Conservation (phyloP, 805 yeast species). For the Ogataea salicorniae region DNA sequence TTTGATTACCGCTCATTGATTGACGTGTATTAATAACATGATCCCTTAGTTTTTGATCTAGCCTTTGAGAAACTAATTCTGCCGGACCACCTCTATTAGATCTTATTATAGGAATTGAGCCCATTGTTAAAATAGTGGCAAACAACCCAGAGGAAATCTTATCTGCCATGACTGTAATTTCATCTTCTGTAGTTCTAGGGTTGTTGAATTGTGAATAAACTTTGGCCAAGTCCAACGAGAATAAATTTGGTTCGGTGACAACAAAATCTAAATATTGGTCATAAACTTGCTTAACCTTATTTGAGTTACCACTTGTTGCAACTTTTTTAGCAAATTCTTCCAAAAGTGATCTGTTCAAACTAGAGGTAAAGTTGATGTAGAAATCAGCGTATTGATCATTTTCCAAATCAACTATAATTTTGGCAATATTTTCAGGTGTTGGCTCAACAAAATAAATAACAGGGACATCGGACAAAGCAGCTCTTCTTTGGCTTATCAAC, state of each 20-base stretch:
- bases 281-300: conserved; percentile 76
- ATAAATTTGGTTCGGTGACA: conserved; percentile 89
- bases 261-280: conserved; percentile 92
- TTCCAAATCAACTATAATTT: conserved; percentile 67
- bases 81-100: conserved; percentile 94
- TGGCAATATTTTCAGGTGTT: conserved; percentile 64
- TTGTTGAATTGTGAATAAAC: conserved; percentile 66
- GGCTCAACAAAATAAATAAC: conserved; percentile 91
- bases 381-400: conserved; percentile 71
- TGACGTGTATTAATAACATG: conserved; percentile 66
- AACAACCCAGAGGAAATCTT: conserved; percentile 74
- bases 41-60: conserved; percentile 81
- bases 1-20: conserved; percentile 2
- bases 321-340: conserved; percentile 87
- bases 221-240: conserved; percentile 64
- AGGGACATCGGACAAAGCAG: conserved; percentile 92
- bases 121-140: conserved; percentile 71
- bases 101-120: conserved; percentile 82
- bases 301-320: conserved; percentile 57
- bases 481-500: conserved; percentile 61
- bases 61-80: conserved; percentile 82
- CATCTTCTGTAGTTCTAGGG: conserved; percentile 69
- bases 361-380: conserved; percentile 79
- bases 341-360: conserved; percentile 67
- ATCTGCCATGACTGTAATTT: conserved; percentile 64